Base-by-base conservation (phyloP, 2,329 filamentous ascomycete species). In the Botryotinia convoluta region DNA sequence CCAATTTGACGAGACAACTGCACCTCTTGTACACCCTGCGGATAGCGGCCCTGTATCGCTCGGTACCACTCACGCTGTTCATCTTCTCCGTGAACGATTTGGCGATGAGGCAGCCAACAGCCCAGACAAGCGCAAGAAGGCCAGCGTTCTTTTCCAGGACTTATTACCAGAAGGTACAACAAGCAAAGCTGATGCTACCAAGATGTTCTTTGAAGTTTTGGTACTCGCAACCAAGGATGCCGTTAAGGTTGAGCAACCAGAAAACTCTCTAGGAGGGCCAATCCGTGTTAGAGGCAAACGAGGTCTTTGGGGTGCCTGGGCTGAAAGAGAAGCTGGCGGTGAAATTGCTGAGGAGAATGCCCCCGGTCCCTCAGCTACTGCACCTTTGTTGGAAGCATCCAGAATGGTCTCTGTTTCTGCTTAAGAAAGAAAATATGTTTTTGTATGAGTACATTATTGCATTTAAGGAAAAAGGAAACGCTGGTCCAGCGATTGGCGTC, bases 121-220 rank as follows among this genome's bases (percentile, higher is more conserved):
- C 76, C 87, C 91, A 4, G 89, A 90, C 73, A 91, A 92, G 83
- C 90, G 94, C 79, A 92, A 91, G 82, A 92, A 92, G 81, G 88
- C 87, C 37, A 89, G 89, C 20, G 94, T 97, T 4, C 87, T 97
- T 4, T 98, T 99, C 86, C 95, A 98, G 79, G 92, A 97, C 73
- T 87, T 99, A 65, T 87, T 98, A 48, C 96, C 96, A 0, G 93
- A 97, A 83, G 84, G 87, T 76, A 89, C 88, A 74, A 95, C 95
- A 0, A 94, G 88, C 77, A 93, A 93, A 82, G 92, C 92, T 14
- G 96, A 98, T 79, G 96, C 96, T 0, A 99, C 96, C 61, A 98
- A 98, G 87, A 98, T 99, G 94, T 99, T 99, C 85, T 99, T 99
- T 79, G 96, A 99, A 84, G 92, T 96, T 72, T 87, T 99, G 37